Base-by-base conservation (phyloP, 2,329 filamentous ascomycete genomes). In the Hymenoscyphus fructigenus region DNA sequence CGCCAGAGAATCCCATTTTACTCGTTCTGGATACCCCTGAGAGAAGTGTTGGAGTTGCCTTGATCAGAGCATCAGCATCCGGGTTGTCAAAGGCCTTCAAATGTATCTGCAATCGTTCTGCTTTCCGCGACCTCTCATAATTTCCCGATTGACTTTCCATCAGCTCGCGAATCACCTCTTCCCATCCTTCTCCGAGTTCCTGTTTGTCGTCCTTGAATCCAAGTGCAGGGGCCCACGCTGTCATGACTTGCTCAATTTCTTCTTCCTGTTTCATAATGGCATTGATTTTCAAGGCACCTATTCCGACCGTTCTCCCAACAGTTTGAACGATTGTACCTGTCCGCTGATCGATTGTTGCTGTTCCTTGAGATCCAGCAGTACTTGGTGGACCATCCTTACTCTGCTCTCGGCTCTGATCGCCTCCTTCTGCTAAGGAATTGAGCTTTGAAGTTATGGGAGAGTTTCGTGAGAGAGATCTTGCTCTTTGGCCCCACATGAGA, bases 1-100 rank as follows among this genome's bases (percentile, higher is more conserved):
- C 93, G 14, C 93, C 93, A 3, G 94, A 92, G 76, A 99, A 98
- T 1, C 93, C 95, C 76, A 98, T 93, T 76, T 95, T 95, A 72
- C 84, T 90, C 0, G 93, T 96, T 76, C 90, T 90, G 64, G 84
- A 84, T 66, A 98, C 86, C 60, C 90, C 89, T 60, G 96, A 90
- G 15, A 99, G 85, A 15, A 96, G 80, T 0, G 94, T 98, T 0
- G 95, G 95, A 2, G 92, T 97, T 58, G 90, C 88, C 73, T 91
- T 92, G 74, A 98, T 90, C 50, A 99, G 84, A 0, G 80, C 82
- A 69, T 96, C 92, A 0, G 92, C 88, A 72, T 98, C 92, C 1
- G 86, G 82, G 71, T 90, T 85, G 41, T 87, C 84, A 76, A 97
- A 97, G 1, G 91, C 84, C 70, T 89, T 90, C 15, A 97, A 80